Conservation (phyloP, 148 eudicot genomes). For the Fagopyrum tataricum region DNA sequence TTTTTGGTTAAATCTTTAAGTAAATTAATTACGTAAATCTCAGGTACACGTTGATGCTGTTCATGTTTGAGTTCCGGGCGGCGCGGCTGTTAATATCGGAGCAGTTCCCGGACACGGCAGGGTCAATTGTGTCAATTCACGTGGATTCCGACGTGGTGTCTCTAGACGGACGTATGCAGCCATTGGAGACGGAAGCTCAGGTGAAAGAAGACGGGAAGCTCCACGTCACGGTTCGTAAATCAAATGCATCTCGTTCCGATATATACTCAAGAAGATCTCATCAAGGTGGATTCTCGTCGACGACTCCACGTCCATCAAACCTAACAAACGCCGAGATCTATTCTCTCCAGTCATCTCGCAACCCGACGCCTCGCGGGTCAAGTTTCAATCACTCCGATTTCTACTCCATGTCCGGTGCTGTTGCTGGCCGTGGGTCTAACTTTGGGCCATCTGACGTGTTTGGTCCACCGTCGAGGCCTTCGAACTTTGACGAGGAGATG, state of each 20-base stretch:
- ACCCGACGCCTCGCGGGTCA: constrained; percentile 80
- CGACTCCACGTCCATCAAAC: constrained; percentile 63
- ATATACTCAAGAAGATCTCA: constrained; percentile 61
- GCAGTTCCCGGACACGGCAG: constrained; percentile 88
- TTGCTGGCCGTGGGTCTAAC: constrained; percentile 50
- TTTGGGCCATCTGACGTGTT: constrained; percentile 67
- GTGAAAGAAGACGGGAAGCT: constrained; percentile 75
- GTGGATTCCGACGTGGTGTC: constrained; percentile 87
- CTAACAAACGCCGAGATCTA: constrained; percentile 89
- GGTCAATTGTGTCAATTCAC: constrained; percentile 73
- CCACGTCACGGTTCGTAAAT: constrained; percentile 74
- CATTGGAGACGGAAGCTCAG: constrained; percentile 70
- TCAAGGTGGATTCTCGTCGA: constrained; percentile 29
- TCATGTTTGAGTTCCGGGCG: constrained; percentile 78
- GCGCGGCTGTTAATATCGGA: constrained; percentile 75
- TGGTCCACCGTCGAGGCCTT: constrained; percentile 49
- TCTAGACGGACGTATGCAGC: constrained; percentile 54
- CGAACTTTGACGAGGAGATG: constrained; percentile 68
- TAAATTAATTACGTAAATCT: not conserved
- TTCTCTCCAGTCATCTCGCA: constrained; percentile 66
- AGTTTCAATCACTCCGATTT: constrained; percentile 87
- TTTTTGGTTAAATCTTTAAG: not conserved
- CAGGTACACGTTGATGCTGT: constrained; percentile 77
- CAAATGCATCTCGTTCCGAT: constrained; percentile 74
- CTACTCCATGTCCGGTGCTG: constrained; percentile 59